Evolutionary conservation across 2,329 filamentous ascomycete species (phyloP), one percentile per base, ranked within the genome.

Genomic region (Zarea fungicola): DNA sequence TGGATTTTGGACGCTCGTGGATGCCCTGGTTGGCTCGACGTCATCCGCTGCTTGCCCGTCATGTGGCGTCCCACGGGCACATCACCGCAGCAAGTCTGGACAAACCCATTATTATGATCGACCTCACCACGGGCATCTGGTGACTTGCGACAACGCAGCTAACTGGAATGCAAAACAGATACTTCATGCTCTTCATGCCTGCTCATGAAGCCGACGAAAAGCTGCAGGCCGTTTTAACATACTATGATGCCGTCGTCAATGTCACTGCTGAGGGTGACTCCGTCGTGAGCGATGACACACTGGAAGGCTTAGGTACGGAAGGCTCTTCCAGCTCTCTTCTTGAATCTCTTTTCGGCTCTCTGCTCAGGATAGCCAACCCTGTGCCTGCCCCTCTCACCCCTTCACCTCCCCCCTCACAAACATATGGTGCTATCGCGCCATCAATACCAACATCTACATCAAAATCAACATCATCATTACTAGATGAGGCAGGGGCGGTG

Each of bases 251-350:
- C 42, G 88, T 92, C 58, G 84, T 95, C 63, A 90, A 87, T 67
- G 77, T 99, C 65, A 96, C 89, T 62, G 77, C 89, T 53, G 93
- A 99, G 76, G 93, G 93, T 67, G 93, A 97, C 73, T 93, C 93
- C 58, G 78, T 88, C 61, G 84, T 97, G 61, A 89, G 85, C 73
- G 91, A 95, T 72, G 89, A 96, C 66, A 86, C 85, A 65, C 80
- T 96, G 63, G 82, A 95, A 77, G 88, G 91, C 72, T 76, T 95
- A 91, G 92, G 92, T 96, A 96, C 78, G 81, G 77, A 76, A 66
- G 73, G 71, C 69, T 83, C 63, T 57, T 66, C 62, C 56, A 52
- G 49, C 53, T 61, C 81, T 72, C 78, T 90, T 80, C 72, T 85
- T 67, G 77, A 81, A 68, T 76, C 79, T 71, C 75, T 90, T 61